Conservation (phyloP, 257 asterid genomes). For the Ilex asprella region DNA sequence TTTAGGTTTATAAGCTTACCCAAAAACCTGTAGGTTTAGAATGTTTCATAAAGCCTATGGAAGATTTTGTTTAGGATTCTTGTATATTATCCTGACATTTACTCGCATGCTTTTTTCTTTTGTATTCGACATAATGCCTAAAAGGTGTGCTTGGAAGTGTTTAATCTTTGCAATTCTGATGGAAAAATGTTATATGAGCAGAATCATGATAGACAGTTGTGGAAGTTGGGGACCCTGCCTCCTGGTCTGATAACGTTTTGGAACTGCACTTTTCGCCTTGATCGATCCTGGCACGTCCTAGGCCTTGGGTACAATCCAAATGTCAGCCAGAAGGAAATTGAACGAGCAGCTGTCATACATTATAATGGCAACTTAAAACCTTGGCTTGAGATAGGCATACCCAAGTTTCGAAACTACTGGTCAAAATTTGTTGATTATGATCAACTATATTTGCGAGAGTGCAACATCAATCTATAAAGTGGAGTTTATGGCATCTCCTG, state of each 20-base stretch:
- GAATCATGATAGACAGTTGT: constrained; percentile 77
- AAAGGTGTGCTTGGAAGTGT: background rate
- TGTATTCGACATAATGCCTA: too few relatives aligned
- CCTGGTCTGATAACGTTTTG: constrained; percentile 93
- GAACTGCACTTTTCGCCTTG: constrained; percentile 63
- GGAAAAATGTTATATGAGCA: constrained; percentile 15
- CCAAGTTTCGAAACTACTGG: constrained; percentile 74
- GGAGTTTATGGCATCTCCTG: constrained; percentile 7
- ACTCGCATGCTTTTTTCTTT: too few relatives aligned
- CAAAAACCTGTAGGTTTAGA: too few relatives aligned
- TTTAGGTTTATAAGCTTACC: too few relatives aligned
- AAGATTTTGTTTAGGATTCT: too few relatives aligned
- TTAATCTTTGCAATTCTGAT: constrained; percentile 4
- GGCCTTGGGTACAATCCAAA: constrained; percentile 90
- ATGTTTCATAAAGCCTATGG: too few relatives aligned
- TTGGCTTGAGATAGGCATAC: constrained; percentile 89
- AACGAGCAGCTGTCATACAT: constrained; percentile 80
- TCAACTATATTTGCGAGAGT: constrained; percentile 64
- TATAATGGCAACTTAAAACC: constrained; percentile 91
- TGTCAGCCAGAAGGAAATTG: constrained; percentile 61
- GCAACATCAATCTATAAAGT: constrained; percentile 65
- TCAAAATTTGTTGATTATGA: constrained; percentile 62
- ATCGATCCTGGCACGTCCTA: constrained; percentile 82
- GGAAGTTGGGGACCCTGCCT: constrained; percentile 94
- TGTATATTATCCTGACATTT: too few relatives aligned